A percentile compares a stretch with the other conserved stretches of the same genome.
Conservation (phyloP, 2,329 filamentous ascomycete species). For the Sclerotinia spermophila region DNA sequence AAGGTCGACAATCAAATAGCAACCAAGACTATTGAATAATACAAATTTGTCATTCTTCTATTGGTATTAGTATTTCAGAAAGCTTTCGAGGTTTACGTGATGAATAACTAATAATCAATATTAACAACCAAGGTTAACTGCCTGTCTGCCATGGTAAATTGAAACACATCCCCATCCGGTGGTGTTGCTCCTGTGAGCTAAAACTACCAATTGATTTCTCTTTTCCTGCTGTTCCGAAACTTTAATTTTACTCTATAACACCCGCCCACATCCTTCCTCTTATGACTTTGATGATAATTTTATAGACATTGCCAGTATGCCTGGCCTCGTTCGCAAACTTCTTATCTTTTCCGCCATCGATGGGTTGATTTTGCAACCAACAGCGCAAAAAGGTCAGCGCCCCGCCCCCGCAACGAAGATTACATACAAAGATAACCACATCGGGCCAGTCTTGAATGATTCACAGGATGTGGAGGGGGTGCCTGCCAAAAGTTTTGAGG, state of each 20-base stretch:
- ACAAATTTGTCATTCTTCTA: background rate
- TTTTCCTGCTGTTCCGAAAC: background rate
- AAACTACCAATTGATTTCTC: conserved; percentile 9
- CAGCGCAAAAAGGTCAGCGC: conserved; percentile 33
- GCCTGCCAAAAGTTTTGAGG: conserved; percentile 35
- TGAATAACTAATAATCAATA: background rate
- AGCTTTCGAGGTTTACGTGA: background rate
- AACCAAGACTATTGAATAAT: background rate
- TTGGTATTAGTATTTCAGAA: background rate
- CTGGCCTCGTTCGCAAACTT: conserved; percentile 37
- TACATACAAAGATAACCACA: conserved; percentile 33
- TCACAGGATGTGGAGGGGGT: conserved; percentile 18
- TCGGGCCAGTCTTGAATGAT: conserved; percentile 28
- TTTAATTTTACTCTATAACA: background rate
- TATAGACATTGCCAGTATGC: conserved; percentile 33
- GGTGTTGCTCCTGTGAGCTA: conserved; percentile 13
- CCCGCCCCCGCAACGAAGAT: conserved; percentile 34
- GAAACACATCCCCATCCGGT: background rate
- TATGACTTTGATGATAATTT: conserved; percentile 23
- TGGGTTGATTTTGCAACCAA: conserved; percentile 37
- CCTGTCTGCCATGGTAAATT: background rate
- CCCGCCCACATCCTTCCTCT: background rate
- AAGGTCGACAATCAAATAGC: background rate
- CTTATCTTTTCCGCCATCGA: conserved; percentile 37
- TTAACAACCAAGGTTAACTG: background rate